These are phyloP conservation scores for Psilocybe sp. DNA, from an alignment of 768 basidiomycete species.

Conservation along the genomic window DNA sequence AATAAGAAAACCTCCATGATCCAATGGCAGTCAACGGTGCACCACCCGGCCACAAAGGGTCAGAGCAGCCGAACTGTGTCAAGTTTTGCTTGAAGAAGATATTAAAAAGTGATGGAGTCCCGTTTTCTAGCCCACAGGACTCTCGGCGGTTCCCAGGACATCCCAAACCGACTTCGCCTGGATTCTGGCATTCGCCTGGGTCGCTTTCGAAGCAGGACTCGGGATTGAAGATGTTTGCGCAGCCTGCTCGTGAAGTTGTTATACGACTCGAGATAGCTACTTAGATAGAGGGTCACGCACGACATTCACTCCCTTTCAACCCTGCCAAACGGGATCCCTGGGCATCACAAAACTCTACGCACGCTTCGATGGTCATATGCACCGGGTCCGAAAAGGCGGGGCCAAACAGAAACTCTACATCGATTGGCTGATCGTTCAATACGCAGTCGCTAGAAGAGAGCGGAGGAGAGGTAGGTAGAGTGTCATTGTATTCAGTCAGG, in stretches of 20 bases:
- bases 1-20: slow-evolving; percentile 8
- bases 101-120: slow-evolving; percentile 3
- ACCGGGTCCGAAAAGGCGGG: slow-evolving; percentile 1
- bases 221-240: slow-evolving; percentile 4
- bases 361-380: slow-evolving; percentile 6
- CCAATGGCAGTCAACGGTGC: slow-evolving; percentile 4
- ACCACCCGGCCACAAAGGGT: slow-evolving; percentile 5
- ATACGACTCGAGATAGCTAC: too few relatives aligned
- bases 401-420: slow-evolving; percentile 1
- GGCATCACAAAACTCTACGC: slow-evolving; percentile 3
- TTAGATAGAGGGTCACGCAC: not conserved
- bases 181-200: not conserved
- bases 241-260: not conserved
- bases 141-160: slow-evolving; percentile 6
- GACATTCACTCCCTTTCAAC: slow-evolving; percentile 1
- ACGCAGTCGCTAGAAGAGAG: not conserved
- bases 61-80: slow-evolving; percentile 4
- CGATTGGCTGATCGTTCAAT: not conserved
- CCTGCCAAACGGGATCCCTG: slow-evolving; percentile 5
- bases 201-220: slow-evolving; percentile 6
- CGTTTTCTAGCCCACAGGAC: not conserved
- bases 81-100: slow-evolving; percentile 1
- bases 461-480: not conserved
- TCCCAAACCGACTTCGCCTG: not conserved
- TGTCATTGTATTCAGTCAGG: too few relatives aligned